Percentiles rank a stretch among this genome's conserved stretches.
Conservation (phyloP, 345 rosid genomes). For the Eucalyptus erythrocorys region DNA sequence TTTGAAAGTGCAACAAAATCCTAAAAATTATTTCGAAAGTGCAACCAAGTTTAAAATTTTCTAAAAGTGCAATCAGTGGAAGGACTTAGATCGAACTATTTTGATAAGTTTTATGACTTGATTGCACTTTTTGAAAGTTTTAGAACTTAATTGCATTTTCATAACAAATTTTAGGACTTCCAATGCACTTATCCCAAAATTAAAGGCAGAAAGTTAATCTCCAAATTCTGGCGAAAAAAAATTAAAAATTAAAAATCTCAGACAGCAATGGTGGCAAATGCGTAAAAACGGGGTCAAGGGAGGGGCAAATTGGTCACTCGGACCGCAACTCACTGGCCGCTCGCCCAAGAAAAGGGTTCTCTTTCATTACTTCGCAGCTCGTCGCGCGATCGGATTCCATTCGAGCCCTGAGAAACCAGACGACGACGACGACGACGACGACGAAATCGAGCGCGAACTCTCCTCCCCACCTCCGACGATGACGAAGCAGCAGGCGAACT, state of each 20-base stretch:
- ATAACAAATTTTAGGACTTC: too few relatives aligned
- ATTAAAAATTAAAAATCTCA: not conserved
- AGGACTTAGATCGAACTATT: too few relatives aligned
- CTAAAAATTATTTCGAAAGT: too few relatives aligned
- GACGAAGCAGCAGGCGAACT: conserved; percentile 75
- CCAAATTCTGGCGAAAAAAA: not conserved
- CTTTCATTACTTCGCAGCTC: not conserved
- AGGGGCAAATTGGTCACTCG: not conserved
- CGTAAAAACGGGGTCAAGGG: not conserved
- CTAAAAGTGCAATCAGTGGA: too few relatives aligned
- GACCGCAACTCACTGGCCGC: not conserved
- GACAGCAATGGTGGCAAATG: not conserved
- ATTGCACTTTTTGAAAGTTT: too few relatives aligned
- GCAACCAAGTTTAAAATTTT: too few relatives aligned
- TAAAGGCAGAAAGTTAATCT: not conserved
- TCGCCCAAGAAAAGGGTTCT: not conserved
- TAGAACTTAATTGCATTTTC: too few relatives aligned
- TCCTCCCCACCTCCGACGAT: conserved; percentile 8
- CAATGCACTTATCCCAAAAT: too few relatives aligned
- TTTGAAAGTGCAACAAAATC: too few relatives aligned
- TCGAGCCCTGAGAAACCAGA: not conserved
- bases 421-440: not conserved
- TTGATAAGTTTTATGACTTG: too few relatives aligned
- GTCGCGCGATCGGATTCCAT: not conserved
- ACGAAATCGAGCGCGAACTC: not conserved